These are phyloP conservation scores for Sordariomycetes sp. DNA, from an alignment of 2,329 filamentous ascomycete genomes.

Conservation along the genomic window DNA sequence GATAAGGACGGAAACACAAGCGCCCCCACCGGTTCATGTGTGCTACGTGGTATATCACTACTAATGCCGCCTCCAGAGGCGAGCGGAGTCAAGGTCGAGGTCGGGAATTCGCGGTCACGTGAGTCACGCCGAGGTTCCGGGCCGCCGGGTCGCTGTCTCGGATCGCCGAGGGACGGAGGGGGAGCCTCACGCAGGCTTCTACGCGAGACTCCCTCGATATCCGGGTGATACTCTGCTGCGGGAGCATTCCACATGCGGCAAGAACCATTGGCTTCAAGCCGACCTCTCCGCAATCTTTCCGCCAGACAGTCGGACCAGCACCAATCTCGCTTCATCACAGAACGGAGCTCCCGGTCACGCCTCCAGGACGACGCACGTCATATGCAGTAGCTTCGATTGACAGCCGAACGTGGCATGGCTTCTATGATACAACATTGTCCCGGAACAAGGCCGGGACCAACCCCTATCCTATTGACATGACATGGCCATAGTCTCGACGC, in stretches of 20 bases:
- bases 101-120: neutral
- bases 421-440: slow-evolving; percentile 6
- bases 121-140: slow-evolving; percentile 2
- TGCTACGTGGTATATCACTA: neutral
- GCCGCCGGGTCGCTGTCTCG: neutral
- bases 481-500: neutral
- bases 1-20: neutral
- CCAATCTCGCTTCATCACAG: neutral
- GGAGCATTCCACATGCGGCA: neutral
- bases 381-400: neutral
- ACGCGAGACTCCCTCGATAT: neutral
- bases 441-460: neutral
- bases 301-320: neutral
- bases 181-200: neutral
- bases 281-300: neutral
- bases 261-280: no score
- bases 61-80: neutral
- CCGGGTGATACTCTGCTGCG: neutral
- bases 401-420: neutral
- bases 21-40: neutral
- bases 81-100: neutral
- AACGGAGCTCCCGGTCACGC: neutral
- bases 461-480: neutral
- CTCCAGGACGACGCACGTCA: neutral
- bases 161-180: neutral